These are phyloP conservation scores for Fraxinus cuspidata DNA, from an alignment of 257 asterid species.

Conservation along the genomic window DNA sequence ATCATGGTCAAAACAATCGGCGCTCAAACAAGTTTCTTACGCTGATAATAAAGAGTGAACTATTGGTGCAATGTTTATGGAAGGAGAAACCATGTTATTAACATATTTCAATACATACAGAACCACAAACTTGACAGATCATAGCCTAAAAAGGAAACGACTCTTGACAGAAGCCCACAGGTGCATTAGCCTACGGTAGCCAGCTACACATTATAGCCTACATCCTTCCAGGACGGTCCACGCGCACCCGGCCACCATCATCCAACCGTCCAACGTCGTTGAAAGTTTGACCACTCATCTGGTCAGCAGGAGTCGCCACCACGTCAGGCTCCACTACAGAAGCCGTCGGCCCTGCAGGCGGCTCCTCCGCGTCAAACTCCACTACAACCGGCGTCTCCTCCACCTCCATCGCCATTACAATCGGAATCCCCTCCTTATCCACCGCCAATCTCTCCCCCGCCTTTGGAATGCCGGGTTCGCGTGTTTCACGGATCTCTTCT, in stretches of 20 bases:
- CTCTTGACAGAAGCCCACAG: background rate
- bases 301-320: slow-evolving; percentile 27
- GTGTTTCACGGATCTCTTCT: slow-evolving; percentile 14
- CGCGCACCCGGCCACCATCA: slow-evolving; percentile 27
- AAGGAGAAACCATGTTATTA: background rate
- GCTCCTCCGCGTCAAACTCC: slow-evolving; percentile 42
- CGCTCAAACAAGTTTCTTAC: too few species aligned
- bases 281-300: slow-evolving; percentile 54
- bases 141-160: background rate
- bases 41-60: too few species aligned
- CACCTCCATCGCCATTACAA: slow-evolving; percentile 20
- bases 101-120: background rate
- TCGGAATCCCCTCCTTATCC: slow-evolving; percentile 48
- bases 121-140: background rate
- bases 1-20: too few species aligned
- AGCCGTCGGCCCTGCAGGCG: slow-evolving; percentile 35
- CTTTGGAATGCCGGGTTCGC: slow-evolving; percentile 28
- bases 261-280: slow-evolving; percentile 54
- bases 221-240: slow-evolving; percentile 40
- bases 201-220: slow-evolving; percentile 1
- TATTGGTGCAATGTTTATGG: too few species aligned
- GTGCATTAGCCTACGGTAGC: background rate
- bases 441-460: slow-evolving; percentile 34
- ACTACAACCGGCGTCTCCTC: slow-evolving; percentile 36
- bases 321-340: background rate